phyloP scores from a whole-genome alignment of 202 grass and related monocot species.

The Miscanthus sacchariflorus region DNA sequence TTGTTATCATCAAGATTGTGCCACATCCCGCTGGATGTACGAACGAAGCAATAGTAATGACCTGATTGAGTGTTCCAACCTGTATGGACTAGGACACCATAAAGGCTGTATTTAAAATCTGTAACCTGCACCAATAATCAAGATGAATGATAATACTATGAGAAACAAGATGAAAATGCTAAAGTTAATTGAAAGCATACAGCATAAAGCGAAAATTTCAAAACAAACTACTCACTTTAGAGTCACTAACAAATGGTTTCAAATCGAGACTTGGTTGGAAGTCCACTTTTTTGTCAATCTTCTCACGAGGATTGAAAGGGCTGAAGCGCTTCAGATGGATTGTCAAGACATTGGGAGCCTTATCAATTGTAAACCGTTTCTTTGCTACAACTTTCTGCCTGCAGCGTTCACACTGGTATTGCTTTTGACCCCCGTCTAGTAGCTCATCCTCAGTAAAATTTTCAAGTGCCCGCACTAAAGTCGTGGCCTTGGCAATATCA shows the following conservation, averaged over 20 bases:
- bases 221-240: constrained; percentile 63
- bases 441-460: constrained; percentile 86
- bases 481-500: constrained; percentile 89
- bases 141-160: constrained; percentile 27
- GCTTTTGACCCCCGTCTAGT: constrained; percentile 81
- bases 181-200: not conserved
- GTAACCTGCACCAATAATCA: constrained; percentile 52
- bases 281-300: constrained; percentile 94
- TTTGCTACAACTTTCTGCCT: constrained; percentile 92
- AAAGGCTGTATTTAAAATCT: constrained; percentile 90
- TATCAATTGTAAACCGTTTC: constrained; percentile 89
- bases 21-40: constrained; percentile 98
- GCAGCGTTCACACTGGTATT: constrained; percentile 91
- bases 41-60: constrained; percentile 97
- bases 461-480: constrained; percentile 73
- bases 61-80: constrained; percentile 93
- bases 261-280: constrained; percentile 81
- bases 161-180: not conserved
- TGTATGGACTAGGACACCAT: constrained; percentile 97
- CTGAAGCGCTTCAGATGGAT: constrained; percentile 95
- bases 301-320: constrained; percentile 81
- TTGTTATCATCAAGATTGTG: constrained; percentile 99
- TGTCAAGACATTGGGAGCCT: constrained; percentile 85
- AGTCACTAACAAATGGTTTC: constrained; percentile 91
- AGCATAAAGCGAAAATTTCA: constrained; percentile 30